Evolutionary conservation across 441 rosid genomes (phyloP).

Genomic region (Arabidopsis hybrid): DNA sequence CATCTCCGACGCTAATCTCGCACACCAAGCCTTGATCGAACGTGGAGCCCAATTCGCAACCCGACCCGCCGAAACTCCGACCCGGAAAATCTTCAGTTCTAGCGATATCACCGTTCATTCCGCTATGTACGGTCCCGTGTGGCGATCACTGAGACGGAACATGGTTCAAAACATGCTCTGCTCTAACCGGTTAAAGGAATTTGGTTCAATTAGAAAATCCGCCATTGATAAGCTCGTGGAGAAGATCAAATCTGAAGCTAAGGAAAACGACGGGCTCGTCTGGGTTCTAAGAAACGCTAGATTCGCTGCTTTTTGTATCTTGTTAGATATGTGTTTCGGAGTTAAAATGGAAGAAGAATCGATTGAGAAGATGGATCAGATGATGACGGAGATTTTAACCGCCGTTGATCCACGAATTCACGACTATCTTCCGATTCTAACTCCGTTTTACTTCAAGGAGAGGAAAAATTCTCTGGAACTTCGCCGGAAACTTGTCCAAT

Average conservation of each 20-base stretch:
- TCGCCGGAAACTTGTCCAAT: no score
- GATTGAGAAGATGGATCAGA: no score
- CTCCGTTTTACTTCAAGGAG: no score
- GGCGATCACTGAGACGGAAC: constrained; percentile 85
- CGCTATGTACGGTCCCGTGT: constrained; percentile 66
- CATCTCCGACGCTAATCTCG: constrained; percentile 61
- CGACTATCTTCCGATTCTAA: no score
- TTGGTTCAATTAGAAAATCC: constrained; percentile 48
- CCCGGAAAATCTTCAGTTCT: constrained; percentile 77
- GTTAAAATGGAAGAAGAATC: no score
- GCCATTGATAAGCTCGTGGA: constrained; percentile 70
- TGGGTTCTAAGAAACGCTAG: no score
- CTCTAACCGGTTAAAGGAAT: constrained; percentile 67
- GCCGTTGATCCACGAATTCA: no score
- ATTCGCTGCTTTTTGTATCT: no score
- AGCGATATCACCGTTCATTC: constrained; percentile 76
- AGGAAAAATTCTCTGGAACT: no score
- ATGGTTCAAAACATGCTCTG: constrained; percentile 93
- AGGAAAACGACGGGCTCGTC: constrained; percentile 55
- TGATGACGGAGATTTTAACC: no score
- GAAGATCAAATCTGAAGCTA: constrained; percentile 59
- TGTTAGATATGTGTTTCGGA: no score
- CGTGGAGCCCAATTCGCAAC: constrained; percentile 64
- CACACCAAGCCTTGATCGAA: constrained; percentile 73
- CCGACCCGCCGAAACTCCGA: constrained; percentile 77